A percentile compares a stretch with the other conserved stretches of the same genome.
Conservation (phyloP, 2,329 filamentous ascomycete species). For the Pseudogymnoascus sp. region DNA sequence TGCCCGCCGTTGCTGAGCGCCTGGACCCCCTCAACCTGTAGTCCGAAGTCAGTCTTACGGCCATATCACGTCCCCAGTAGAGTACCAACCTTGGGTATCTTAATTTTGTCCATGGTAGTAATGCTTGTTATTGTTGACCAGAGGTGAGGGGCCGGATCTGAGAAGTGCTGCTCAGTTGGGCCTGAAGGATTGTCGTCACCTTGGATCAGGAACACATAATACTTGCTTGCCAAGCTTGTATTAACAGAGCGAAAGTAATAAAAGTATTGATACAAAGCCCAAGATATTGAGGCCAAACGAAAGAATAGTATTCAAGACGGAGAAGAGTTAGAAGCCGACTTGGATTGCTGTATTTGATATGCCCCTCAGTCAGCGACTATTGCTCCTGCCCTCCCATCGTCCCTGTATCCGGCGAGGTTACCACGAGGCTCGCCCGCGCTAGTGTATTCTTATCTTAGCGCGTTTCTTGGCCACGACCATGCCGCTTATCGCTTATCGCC, state of each 20-base stretch:
- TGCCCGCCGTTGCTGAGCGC: constrained; percentile 52
- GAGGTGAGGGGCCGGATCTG: background rate
- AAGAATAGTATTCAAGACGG: background rate
- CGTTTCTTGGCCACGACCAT: background rate
- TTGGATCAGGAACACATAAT: background rate
- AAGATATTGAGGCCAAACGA: background rate
- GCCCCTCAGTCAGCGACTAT: constrained; percentile 3
- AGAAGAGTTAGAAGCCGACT: background rate
- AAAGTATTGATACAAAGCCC: background rate
- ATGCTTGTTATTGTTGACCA: background rate
- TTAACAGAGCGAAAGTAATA: background rate
- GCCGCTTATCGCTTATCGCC: constrained; percentile 3
- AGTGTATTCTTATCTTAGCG: constrained; percentile 8
- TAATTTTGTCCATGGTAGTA: constrained; percentile 36
- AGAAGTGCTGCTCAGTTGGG: background rate
- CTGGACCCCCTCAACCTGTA: constrained; percentile 52
- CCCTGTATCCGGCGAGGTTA: background rate
- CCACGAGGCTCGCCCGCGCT: constrained; percentile 6
- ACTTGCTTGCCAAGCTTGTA: constrained; percentile 6
- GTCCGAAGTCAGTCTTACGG: constrained; percentile 6
- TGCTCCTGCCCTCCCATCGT: constrained; percentile 2
- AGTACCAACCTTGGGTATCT: constrained; percentile 35
- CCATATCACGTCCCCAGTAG: constrained; percentile 11
- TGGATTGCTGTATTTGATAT: background rate
- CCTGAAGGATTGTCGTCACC: background rate